Evolutionary conservation across 352 stramenopile genomes (phyloP).

Genomic region (Pythium scleroteichum): DNA sequence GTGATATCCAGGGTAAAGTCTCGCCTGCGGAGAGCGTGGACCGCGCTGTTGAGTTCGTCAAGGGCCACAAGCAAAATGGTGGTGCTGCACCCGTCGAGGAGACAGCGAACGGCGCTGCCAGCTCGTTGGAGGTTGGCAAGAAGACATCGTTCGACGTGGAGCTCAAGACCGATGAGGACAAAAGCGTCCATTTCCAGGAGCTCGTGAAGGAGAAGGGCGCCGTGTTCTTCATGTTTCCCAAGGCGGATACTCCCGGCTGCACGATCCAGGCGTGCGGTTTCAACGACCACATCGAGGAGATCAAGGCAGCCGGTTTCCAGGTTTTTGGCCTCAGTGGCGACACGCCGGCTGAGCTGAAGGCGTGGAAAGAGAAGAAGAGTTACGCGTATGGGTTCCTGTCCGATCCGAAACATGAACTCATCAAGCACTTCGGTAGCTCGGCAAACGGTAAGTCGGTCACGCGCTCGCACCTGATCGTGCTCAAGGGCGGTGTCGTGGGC

Average conservation of each 20-base stretch:
- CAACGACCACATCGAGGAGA: slow-evolving; percentile 79
- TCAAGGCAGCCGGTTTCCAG: slow-evolving; percentile 75
- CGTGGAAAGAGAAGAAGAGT: slow-evolving; percentile 80
- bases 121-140: slow-evolving; percentile 45
- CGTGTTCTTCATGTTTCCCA: slow-evolving; percentile 91
- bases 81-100: neutral
- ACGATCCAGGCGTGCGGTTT: slow-evolving; percentile 84
- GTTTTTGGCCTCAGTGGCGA: slow-evolving; percentile 82
- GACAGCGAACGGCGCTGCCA: slow-evolving; percentile 2
- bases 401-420: slow-evolving; percentile 76
- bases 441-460: slow-evolving; percentile 60
- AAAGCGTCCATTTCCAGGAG: slow-evolving; percentile 62
- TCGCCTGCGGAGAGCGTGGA: slow-evolving; percentile 75
- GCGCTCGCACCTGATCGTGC: slow-evolving; percentile 84
- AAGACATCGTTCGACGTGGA: slow-evolving; percentile 59
- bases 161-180: slow-evolving; percentile 64
- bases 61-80: slow-evolving; percentile 36
- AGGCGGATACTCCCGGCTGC: slow-evolving; percentile 82
- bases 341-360: slow-evolving; percentile 58
- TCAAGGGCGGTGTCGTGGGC: slow-evolving; percentile 71
- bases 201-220: slow-evolving; percentile 72
- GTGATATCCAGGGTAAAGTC: slow-evolving; percentile 78
- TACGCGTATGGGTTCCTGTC: slow-evolving; percentile 83
- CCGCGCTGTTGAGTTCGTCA: slow-evolving; percentile 73
- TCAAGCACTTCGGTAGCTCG: slow-evolving; percentile 81